These are phyloP conservation scores for Helicocarpus griseus DNA, from an alignment of 2,329 filamentous ascomycete genomes.

Conservation along the genomic window DNA sequence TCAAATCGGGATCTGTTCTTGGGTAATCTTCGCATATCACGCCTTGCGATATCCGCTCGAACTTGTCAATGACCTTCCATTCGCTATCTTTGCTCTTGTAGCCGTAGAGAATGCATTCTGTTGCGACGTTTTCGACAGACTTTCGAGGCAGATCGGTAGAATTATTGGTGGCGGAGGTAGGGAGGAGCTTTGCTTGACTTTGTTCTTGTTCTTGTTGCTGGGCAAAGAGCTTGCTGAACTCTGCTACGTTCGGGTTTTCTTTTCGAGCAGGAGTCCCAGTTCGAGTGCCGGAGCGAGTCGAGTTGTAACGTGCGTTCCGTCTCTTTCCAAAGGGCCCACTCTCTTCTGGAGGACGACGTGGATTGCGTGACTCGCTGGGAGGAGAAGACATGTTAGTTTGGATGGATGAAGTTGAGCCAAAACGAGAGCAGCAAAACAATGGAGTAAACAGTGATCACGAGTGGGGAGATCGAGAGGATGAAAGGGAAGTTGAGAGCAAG, in stretches of 20 bases:
- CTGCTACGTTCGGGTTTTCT: conserved; percentile 44
- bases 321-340: conserved; percentile 52
- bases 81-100: conserved; percentile 58
- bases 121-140: conserved; percentile 44
- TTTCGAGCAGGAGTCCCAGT: conserved; percentile 49
- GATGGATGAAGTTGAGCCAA: conserved; percentile 5
- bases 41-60: conserved; percentile 70
- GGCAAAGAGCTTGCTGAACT: conserved; percentile 37
- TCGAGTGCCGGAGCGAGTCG: conserved; percentile 43
- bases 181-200: conserved; percentile 18
- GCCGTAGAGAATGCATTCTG: conserved; percentile 78
- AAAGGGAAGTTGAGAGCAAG: not conserved
- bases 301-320: conserved; percentile 35
- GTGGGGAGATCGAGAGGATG: not conserved
- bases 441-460: conserved; percentile 6
- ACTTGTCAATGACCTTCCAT: conserved; percentile 83
- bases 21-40: conserved; percentile 89
- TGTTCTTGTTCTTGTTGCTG: conserved; percentile 37
- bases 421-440: not conserved
- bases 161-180: conserved; percentile 26
- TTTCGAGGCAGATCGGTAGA: conserved; percentile 30
- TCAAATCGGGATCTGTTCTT: conserved; percentile 64
- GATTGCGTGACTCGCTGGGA: conserved; percentile 37
- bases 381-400: not conserved
- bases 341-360: conserved; percentile 47